A percentile compares a stretch with the other conserved stretches of the same genome.
These are phyloP conservation scores for Vitis hybrid DNA, from an alignment of 177 flowering plant genomes.

Conservation along the genomic window DNA sequence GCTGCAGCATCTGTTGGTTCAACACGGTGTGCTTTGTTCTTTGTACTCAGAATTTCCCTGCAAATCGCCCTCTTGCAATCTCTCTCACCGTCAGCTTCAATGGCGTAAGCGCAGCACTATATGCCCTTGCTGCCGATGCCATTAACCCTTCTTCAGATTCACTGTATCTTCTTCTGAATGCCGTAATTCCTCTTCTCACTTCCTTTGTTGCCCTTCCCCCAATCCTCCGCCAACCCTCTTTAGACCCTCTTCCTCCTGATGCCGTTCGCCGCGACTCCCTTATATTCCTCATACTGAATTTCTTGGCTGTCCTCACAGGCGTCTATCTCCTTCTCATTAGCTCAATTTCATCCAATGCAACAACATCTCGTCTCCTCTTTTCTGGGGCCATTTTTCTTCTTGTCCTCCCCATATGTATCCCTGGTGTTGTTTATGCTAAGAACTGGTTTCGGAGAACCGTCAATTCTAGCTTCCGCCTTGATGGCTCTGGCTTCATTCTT, in stretches of 20 bases:
- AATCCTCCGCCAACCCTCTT: constrained; percentile 62
- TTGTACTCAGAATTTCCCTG: constrained; percentile 69
- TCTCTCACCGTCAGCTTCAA: constrained; percentile 86
- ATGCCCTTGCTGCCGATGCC: constrained; percentile 65
- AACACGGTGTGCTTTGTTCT: constrained; percentile 87
- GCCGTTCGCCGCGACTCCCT: constrained; percentile 51
- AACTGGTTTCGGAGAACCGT: constrained; percentile 51
- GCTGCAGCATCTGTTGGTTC: constrained; percentile 96
- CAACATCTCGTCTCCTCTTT: constrained; percentile 46
- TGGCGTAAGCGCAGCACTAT: constrained; percentile 86
- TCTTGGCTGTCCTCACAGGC: constrained; percentile 72
- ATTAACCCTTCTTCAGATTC: constrained; percentile 39
- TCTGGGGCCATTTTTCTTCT: constrained; percentile 64
- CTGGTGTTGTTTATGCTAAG: constrained; percentile 65
- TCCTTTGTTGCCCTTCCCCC: constrained; percentile 60
- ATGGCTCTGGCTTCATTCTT: constrained; percentile 57
- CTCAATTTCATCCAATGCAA: constrained; percentile 27
- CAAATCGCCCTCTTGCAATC: constrained; percentile 63
- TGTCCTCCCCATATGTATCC: constrained; percentile 58
- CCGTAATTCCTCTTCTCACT: constrained; percentile 58
- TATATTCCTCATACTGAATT: constrained; percentile 55
- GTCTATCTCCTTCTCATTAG: constrained; percentile 66
- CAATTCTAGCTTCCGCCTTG: constrained; percentile 39
- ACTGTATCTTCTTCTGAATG: constrained; percentile 68
- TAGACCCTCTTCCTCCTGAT: constrained; percentile 40